Evolutionary conservation across 129 eudicot species (phyloP).

Genomic region (Saussurea involucrata): DNA sequence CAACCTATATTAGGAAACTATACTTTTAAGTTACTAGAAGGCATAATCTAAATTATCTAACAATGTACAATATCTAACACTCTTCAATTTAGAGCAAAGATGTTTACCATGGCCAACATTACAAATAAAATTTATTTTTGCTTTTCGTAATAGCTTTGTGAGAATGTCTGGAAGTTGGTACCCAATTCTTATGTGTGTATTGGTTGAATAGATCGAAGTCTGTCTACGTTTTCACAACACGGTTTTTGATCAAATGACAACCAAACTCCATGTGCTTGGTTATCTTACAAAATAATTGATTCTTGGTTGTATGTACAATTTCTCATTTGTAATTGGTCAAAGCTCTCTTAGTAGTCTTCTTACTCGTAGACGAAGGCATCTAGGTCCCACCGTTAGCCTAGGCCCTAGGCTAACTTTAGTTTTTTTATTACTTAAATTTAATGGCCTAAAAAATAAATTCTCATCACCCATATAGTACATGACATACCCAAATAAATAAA

Average conservation of each 20-base stretch:
- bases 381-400: too few species aligned
- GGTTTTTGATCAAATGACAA: not conserved
- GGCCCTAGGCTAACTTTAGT: not conserved
- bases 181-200: not conserved
- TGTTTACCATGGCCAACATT: not conserved
- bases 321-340: not conserved
- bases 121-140: too few species aligned
- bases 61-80: not conserved
- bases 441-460: not conserved
- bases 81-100: not conserved
- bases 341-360: not conserved
- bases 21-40: not conserved
- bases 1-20: not conserved
- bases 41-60: not conserved
- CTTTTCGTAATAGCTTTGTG: not conserved
- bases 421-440: too few species aligned
- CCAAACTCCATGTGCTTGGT: not conserved
- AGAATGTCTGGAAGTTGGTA: not conserved
- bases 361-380: not conserved
- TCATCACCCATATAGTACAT: not conserved
- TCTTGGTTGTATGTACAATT: not conserved
- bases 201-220: not conserved
- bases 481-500: not conserved
- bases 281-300: not conserved
- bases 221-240: not conserved